Evolutionary conservation across 805 yeast species (phyloP).

Genomic region (Scheffersomyces spartinae): DNA sequence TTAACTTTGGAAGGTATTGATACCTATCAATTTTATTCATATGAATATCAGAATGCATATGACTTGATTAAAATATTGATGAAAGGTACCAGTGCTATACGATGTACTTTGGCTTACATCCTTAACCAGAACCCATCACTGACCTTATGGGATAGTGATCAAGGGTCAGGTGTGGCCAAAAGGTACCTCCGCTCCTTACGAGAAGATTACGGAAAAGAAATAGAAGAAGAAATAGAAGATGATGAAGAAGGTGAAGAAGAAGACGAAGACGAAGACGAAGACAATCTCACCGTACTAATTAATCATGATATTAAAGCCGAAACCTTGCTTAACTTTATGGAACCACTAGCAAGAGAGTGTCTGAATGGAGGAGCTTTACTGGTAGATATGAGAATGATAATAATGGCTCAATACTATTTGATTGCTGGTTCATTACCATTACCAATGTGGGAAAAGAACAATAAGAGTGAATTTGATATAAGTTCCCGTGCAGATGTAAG

Average conservation of each 20-base stretch:
- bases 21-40: too few relatives aligned
- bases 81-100: constrained; percentile 25
- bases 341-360: constrained; percentile 20
- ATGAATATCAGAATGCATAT: too few relatives aligned
- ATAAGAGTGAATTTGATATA: too few relatives aligned
- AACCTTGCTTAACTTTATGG: constrained; percentile 18
- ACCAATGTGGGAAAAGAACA: too few relatives aligned
- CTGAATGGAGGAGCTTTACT: constrained; percentile 21
- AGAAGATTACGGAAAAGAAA: too few relatives aligned
- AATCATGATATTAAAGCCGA: constrained; percentile 15
- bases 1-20: constrained; percentile 27
- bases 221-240: too few relatives aligned
- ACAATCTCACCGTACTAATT: constrained; percentile 1
- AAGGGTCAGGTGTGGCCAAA: too few relatives aligned
- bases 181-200: too few relatives aligned
- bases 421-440: too few relatives aligned
- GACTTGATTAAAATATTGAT: too few relatives aligned
- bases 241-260: constrained; percentile 1
- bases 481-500: too few relatives aligned
- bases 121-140: constrained; percentile 15
- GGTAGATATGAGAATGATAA: constrained; percentile 22
- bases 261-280: neutral
- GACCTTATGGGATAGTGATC: too few relatives aligned
- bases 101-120: constrained; percentile 26
- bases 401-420: constrained; percentile 17